Evolutionary conservation across 768 basidiomycete genomes (phyloP), one percentile per base, ranked within the genome.

Genomic region (Auricularia sp.): DNA sequence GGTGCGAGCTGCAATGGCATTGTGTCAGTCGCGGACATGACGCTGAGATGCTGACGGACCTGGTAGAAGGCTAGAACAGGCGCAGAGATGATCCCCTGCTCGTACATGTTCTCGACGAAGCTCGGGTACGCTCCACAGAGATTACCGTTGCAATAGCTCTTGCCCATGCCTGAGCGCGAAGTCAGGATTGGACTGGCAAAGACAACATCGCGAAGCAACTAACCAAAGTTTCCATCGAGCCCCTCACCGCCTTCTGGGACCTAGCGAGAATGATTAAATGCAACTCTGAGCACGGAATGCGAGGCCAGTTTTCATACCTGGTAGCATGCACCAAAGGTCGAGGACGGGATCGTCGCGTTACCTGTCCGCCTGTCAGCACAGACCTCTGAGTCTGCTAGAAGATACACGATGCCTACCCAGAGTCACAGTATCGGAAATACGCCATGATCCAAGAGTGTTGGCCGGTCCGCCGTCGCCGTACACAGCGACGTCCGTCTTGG

Each of bases 381-480:
- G 29, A 29, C 29, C 29, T 29, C 29, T 29, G 29, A 29, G 29
- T 29, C 29, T 29, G 29, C 29, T 29, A 29, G 2, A 29, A 29
- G 29, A 29, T 29, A 65, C 39, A 42, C 39, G 39, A 42, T 14
- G 13, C 21, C 0, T 37, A 18, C 65, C 65, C 18, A 66, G 54
- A 11, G 65, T 51, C 7, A 66, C 62, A 35, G 59, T 66, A 36
- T 66, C 65, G 36, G 63, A 36, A 39, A 66, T 59, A 3, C 65
- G 8, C 61, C 51, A 63, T 0, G 62, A 36, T n/a, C 51, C 47
- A 29, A 66, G 44, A 0, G 62, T 59, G 18, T 59, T 59, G 8
- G 24, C 56, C 6, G 56, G 56, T n/a, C 56, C 56, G 5, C 56
- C 64, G 5, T 37, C 11, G 3, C 64, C 64, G 37, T 64, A 64